Evolutionary conservation across 257 asterid genomes (phyloP), one percentile per base, ranked within the genome.

Genomic region (Cynanchum wilfordii): DNA sequence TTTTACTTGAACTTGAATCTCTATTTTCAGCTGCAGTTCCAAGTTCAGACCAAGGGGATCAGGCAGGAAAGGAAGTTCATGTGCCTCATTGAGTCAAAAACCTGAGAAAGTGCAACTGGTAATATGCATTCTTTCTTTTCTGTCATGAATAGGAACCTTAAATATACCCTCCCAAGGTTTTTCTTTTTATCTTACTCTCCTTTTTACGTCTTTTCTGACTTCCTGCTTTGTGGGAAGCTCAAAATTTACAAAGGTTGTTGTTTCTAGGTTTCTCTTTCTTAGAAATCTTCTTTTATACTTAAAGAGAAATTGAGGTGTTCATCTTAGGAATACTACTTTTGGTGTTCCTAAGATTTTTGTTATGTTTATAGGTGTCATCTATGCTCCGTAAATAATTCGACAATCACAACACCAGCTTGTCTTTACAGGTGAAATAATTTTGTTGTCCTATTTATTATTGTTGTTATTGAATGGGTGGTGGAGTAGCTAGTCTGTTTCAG

Each of bases 1-100:
- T n/a, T n/a, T n/a, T n/a, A n/a, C n/a, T n/a, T n/a, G 98, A 93
- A 89, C 97, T 93, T 68, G 98, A 93, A 77, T 77, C 95, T 70
- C 96, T 93, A 71, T 93, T 93, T 87, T 86, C 97, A 68, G 96
- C 33, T 30, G 33, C 33, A 30, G 33, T 30, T 30, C 33, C 33
- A 30, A 1, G 33, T 30, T 2, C 33, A 67, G 95, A 84, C 77
- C 84, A 84, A 73, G 80, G 70, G 79, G 80, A 45, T 71, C 82
- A 30, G 33, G 33, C 33, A 30, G 33, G 33, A 30, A 30, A 30
- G 33, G 33, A 2, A 30, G 33, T 30, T 30, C 33, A 30, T 30
- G 33, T 30, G 33, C 33, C 33, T 30, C 33, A 1, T 30, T 30
- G 33, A 2, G 2, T 30, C 33, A 30, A 2, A 93, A 93, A 77